Evolutionary conservation across 495 filamentous ascomycete species (phyloP).

Genomic region (Hyaloscypha finlandica): DNA sequence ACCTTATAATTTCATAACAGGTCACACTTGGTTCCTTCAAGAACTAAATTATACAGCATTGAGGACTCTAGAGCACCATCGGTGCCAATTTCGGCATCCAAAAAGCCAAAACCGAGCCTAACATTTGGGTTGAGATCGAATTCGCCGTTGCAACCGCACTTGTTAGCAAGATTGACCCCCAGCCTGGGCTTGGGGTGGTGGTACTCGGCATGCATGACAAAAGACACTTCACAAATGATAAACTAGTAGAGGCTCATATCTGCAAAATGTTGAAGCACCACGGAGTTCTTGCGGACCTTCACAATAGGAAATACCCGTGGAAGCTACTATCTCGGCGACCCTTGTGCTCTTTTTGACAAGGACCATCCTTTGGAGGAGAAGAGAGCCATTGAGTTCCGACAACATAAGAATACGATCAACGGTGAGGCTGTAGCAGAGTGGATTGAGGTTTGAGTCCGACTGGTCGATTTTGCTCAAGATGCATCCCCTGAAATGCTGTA

Average conservation of each 20-base stretch:
- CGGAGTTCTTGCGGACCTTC: not conserved
- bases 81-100: not conserved
- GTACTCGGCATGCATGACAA: not conserved
- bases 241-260: not conserved
- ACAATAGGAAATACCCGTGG: not conserved
- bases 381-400: conserved; percentile 47
- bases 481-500: not conserved
- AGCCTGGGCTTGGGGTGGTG: not conserved
- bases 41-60: not conserved
- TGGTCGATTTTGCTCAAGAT: conserved; percentile 29
- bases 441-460: conserved; percentile 35
- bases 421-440: conserved; percentile 34
- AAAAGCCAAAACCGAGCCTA: not conserved
- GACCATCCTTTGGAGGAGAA: not conserved
- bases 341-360: not conserved
- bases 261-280: not conserved
- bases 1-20: too few relatives aligned
- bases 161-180: not conserved
- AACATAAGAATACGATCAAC: conserved; percentile 40
- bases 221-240: not conserved
- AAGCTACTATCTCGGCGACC: not conserved
- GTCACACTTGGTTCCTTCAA: too few relatives aligned
- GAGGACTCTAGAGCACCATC: not conserved
- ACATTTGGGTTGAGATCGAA: conserved; percentile 10
- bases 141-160: conserved; percentile 8